Evolutionary conservation across 495 filamentous ascomycete species (phyloP), one percentile per base, ranked within the genome.

Genomic region (Penicillium egyptiacum): DNA sequence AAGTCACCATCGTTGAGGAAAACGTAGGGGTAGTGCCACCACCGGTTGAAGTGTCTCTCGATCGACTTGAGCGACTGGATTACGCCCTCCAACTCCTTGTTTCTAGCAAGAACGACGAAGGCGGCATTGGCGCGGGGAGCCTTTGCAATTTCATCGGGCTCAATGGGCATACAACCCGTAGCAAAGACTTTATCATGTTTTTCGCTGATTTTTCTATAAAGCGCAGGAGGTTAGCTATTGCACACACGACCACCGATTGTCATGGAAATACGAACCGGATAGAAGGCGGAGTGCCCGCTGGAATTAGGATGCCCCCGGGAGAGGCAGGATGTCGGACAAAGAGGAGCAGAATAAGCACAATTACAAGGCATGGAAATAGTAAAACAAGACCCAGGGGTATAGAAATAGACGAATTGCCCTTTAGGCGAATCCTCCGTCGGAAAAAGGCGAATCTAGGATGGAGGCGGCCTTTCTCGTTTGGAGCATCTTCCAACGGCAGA

Each of bases 1-100:
- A 99, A 99, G 47, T 96, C 92, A 26, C 86, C 95, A 67, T 99
- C 94, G 72, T 99, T 99, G 58, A 99, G 78, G 76, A 99, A 99
- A 55, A 99, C 95, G 71, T 98, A 99, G 28, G 94, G 94, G 70
- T 99, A 99, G 72, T 97, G 82, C 71, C 91, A 99, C 95, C 95
- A 98, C 56, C 93, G 84, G 74, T 99, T 99, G 83, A 99, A 99
- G 70, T 99, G 94, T 57, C 94, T 83, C 78, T 99, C 94, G 61
- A 99, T 94, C 49, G 92, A 96, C 78, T 96, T 97, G 61, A 99
- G 82, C 9, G 92, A 97, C 75, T 97, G 89, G 44, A 98, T 86
- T 30, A 99, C 94, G 52, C 94, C 94, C 1, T 96, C 91, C 57
- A 99, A 66, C 74, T 99, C 94, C 81, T 96, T 96, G 72, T 99